Evolutionary conservation across 2,329 filamentous ascomycete species (phyloP).

Genomic region (Diaporthe velutina): DNA sequence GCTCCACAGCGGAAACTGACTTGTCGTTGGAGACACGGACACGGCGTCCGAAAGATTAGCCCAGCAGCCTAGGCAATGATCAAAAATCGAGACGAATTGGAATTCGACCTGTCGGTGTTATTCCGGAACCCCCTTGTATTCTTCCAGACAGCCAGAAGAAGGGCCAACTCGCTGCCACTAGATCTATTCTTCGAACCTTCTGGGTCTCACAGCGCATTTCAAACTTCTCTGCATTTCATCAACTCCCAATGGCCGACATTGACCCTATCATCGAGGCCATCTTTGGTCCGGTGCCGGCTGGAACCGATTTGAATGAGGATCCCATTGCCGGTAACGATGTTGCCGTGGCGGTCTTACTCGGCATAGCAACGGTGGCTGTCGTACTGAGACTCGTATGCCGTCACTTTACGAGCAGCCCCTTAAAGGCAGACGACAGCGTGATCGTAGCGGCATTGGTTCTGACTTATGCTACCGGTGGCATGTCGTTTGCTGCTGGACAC

Average conservation of each 20-base stretch:
- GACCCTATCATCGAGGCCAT: neutral
- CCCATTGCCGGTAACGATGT: neutral
- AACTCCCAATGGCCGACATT: neutral
- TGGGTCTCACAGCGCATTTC: neutral
- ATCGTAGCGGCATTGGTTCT: slow-evolving; percentile 6
- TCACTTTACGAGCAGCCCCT: neutral
- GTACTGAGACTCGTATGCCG: neutral
- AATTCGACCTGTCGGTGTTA: neutral
- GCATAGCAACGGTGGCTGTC: neutral
- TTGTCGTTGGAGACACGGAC: neutral
- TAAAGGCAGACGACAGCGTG: neutral
- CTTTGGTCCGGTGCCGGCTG: neutral
- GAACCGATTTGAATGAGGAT: neutral
- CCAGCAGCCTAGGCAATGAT: neutral
- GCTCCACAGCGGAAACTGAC: neutral
- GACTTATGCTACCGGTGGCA: slow-evolving; percentile 1
- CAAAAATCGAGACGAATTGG: neutral
- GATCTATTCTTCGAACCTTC: neutral
- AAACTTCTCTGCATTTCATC: neutral
- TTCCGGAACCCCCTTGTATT: neutral
- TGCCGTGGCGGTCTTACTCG: slow-evolving; percentile 15
- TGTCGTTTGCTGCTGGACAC: neutral
- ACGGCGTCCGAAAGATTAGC: neutral
- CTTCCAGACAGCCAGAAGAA: neutral
- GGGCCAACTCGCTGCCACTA: neutral